A percentile compares a stretch with the other conserved stretches of the same genome.
Evolutionary conservation across 257 asterid genomes (phyloP).

Genomic region (Solanum rostratum): DNA sequence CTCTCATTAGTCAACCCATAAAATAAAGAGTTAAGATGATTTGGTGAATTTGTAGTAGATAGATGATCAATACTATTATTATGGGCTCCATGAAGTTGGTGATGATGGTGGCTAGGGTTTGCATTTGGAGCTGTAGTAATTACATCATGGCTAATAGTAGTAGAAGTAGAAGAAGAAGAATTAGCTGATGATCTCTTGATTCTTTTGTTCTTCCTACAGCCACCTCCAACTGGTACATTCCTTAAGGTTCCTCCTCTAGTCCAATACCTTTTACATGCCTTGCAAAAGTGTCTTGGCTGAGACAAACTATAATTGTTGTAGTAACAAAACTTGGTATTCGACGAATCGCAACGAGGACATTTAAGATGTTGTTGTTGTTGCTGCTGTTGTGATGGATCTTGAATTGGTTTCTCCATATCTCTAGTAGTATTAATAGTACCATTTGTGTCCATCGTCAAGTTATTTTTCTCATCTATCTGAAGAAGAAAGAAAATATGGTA

Average conservation of each 20-base stretch:
- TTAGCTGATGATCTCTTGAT: conserved; percentile 12
- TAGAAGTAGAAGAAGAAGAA: not conserved
- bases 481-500: conserved; percentile 6
- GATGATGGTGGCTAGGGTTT: conserved; percentile 16
- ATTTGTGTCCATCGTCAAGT: conserved; percentile 29
- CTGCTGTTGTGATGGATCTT: conserved; percentile 30
- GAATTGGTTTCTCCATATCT: conserved; percentile 27
- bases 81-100: conserved; percentile 2
- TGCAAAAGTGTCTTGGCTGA: conserved; percentile 42
- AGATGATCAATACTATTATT: conserved; percentile 7
- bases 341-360: conserved; percentile 41
- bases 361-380: conserved; percentile 19
- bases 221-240: conserved; percentile 47
- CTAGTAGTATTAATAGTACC: conserved; percentile 1
- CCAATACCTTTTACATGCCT: conserved; percentile 47
- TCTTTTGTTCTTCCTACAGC: conserved; percentile 35
- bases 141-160: not conserved
- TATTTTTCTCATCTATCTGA: conserved; percentile 32
- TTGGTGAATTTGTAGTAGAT: conserved; percentile 6
- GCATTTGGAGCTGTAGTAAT: conserved; percentile 2
- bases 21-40: conserved; percentile 19
- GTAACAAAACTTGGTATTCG: conserved; percentile 38
- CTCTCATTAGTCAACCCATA: conserved; percentile 15
- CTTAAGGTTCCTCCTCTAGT: conserved; percentile 42
- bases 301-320: conserved; percentile 40